phyloP scores from a whole-genome alignment of 1,284 basidiomycete genomes.

The Agaricales sp. region DNA sequence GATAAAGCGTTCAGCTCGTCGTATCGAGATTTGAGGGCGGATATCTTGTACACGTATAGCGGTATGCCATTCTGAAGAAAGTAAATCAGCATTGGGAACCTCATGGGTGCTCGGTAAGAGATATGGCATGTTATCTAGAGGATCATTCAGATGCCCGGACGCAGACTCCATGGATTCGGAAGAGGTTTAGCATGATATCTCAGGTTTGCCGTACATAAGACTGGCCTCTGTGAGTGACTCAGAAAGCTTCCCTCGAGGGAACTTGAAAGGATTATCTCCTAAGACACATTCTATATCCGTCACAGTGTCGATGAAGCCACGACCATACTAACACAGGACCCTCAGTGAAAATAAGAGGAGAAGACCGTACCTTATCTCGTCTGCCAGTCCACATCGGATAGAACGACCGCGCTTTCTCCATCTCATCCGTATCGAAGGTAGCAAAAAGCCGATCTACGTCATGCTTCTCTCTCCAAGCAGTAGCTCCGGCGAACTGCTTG shows the following conservation, averaged over 20 bases:
- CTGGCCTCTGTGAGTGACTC: too few relatives aligned
- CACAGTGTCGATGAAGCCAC: background rate
- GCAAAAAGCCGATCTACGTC: conserved; percentile 52
- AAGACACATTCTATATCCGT: too few relatives aligned
- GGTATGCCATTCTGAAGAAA: conserved; percentile 56
- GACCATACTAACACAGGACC: too few relatives aligned
- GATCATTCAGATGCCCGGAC: conserved; percentile 2
- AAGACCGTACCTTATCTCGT: conserved; percentile 47
- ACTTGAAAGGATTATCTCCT: too few relatives aligned
- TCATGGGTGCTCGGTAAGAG: too few relatives aligned
- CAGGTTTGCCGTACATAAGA: too few relatives aligned
- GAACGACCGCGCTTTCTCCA: conserved; percentile 48
- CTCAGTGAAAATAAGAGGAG: conserved; percentile 1
- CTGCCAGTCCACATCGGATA: conserved; percentile 76
- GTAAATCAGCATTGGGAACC: background rate
- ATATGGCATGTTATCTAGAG: too few relatives aligned
- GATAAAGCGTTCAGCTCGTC: conserved; percentile 49
- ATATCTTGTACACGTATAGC: conserved; percentile 61
- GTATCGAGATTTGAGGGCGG: conserved; percentile 42
- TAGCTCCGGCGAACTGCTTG: conserved; percentile 55
- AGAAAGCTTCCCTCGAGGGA: too few relatives aligned
- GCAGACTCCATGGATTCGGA: background rate
- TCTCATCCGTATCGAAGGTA: conserved; percentile 45
- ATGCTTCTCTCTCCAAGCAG: conserved; percentile 54
- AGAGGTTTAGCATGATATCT: background rate